Evolutionary conservation across 495 filamentous ascomycete species (phyloP).

Genomic region (Penicillium goetzii): DNA sequence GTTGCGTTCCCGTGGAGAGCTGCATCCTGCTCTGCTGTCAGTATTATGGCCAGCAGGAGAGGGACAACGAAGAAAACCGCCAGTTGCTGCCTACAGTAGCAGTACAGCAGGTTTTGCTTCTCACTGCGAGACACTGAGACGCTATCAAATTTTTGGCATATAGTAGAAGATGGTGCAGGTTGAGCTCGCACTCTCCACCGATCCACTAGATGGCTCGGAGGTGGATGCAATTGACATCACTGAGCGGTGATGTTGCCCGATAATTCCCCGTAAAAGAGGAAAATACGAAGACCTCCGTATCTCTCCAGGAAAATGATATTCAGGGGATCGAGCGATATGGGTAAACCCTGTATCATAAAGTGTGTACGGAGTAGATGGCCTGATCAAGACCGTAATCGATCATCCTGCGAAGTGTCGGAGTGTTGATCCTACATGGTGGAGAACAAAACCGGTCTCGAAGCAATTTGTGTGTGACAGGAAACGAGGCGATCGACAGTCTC

Average conservation of each 20-base stretch:
- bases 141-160: not conserved
- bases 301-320: constrained; percentile 4
- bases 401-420: not conserved
- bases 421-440: not conserved
- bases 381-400: not conserved
- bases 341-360: not conserved
- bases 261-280: not conserved
- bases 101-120: not conserved
- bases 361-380: not conserved
- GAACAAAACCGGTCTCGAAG: constrained; percentile 13
- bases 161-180: not conserved
- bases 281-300: constrained; percentile 12
- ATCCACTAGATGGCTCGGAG: constrained; percentile 1
- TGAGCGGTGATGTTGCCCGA: constrained; percentile 2
- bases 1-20: constrained; percentile 1
- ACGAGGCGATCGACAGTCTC: constrained; percentile 17
- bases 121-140: not conserved
- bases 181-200: not conserved
- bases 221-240: constrained; percentile 9
- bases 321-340: not conserved
- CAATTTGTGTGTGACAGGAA: constrained; percentile 20
- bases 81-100: not conserved
- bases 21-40: not conserved
- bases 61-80: not conserved
- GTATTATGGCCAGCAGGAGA: not conserved